Evolutionary conservation across 2,329 filamentous ascomycete species (phyloP).

Genomic region (Cordyceps tenuipes): DNA sequence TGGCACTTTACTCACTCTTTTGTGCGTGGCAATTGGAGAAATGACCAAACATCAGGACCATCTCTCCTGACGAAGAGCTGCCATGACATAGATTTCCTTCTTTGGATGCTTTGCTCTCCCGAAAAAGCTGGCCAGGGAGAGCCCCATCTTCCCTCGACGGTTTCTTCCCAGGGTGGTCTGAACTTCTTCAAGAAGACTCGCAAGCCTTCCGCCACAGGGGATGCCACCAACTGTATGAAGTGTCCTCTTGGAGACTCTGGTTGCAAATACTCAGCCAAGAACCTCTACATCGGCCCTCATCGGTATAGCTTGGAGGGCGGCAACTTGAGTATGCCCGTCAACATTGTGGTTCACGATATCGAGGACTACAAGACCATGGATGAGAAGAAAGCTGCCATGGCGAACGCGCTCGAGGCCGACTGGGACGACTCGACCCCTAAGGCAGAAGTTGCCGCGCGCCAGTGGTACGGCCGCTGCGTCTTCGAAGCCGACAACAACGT

Average conservation of each 20-base stretch:
- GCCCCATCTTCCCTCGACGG: constrained; percentile 64
- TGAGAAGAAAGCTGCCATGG: constrained; percentile 31
- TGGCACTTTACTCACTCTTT: constrained; percentile 93
- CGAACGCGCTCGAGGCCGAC: constrained; percentile 41
- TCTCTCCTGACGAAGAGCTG: constrained; percentile 91
- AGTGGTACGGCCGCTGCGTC: constrained; percentile 92
- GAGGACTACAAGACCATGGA: constrained; percentile 57
- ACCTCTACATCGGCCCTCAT: constrained; percentile 66
- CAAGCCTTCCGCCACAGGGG: constrained; percentile 67
- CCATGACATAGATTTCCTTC: constrained; percentile 86
- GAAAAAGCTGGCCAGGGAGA: constrained; percentile 31
- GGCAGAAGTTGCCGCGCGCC: constrained; percentile 40
- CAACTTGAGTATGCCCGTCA: constrained; percentile 71
- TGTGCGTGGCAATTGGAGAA: constrained; percentile 90
- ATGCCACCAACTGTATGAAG: constrained; percentile 77
- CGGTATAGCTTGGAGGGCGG: constrained; percentile 52
- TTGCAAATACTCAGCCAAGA: constrained; percentile 80
- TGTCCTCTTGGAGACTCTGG: constrained; percentile 58
- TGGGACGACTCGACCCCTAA: constrained; percentile 42
- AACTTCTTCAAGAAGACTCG: constrained; percentile 68
- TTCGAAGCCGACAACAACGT: constrained; percentile 92
- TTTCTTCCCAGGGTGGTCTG: constrained; percentile 69
- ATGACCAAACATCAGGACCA: constrained; percentile 65
- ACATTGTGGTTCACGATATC: constrained; percentile 86
- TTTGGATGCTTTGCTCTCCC: constrained; percentile 84